phyloP scores from a whole-genome alignment of 352 stramenopile species.

The Phytopythium delawarense region DNA sequence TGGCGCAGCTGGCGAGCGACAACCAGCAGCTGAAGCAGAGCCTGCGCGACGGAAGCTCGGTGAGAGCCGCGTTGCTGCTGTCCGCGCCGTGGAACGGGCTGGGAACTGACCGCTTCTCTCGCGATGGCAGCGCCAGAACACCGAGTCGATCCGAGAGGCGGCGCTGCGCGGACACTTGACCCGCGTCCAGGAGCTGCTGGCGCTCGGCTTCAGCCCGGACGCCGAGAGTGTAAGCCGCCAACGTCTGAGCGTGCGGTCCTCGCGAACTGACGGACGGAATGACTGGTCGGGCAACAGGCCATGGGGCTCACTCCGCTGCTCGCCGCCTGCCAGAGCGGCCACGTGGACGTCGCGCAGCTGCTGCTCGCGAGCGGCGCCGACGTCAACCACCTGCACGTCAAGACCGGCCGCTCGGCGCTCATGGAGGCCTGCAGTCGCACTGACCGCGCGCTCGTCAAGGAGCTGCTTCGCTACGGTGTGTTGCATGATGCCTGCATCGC shows the following conservation, averaged over 20 bases:
- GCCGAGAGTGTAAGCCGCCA: constrained; percentile 41
- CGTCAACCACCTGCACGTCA: constrained; percentile 50
- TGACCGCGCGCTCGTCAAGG: constrained; percentile 32
- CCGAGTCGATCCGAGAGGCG: constrained; percentile 64
- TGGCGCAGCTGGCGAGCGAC: constrained; percentile 27
- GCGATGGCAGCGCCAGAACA: constrained; percentile 45
- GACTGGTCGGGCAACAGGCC: constrained; percentile 20
- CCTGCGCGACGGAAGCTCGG: constrained; percentile 29
- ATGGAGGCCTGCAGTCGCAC: constrained; percentile 57
- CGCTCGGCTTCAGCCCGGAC: constrained; percentile 48
- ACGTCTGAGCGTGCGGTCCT: neutral
- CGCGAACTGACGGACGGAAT: neutral
- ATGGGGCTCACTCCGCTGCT: constrained; percentile 67
- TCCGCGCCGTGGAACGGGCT: too few relatives aligned
- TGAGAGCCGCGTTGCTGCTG: neutral
- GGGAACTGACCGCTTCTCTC: too few relatives aligned
- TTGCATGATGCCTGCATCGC: neutral
- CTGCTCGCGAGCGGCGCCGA: constrained; percentile 40
- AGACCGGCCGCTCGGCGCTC: constrained; percentile 46
- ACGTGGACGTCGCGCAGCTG: constrained; percentile 38
- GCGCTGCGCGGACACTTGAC: constrained; percentile 51
- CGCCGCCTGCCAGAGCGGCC: constrained; percentile 44
- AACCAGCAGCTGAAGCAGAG: constrained; percentile 36
- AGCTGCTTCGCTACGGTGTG: constrained; percentile 60
- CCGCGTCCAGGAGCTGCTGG: constrained; percentile 40